Conservation (phyloP, 208 protist species). For the Phytomonas sp. region DNA sequence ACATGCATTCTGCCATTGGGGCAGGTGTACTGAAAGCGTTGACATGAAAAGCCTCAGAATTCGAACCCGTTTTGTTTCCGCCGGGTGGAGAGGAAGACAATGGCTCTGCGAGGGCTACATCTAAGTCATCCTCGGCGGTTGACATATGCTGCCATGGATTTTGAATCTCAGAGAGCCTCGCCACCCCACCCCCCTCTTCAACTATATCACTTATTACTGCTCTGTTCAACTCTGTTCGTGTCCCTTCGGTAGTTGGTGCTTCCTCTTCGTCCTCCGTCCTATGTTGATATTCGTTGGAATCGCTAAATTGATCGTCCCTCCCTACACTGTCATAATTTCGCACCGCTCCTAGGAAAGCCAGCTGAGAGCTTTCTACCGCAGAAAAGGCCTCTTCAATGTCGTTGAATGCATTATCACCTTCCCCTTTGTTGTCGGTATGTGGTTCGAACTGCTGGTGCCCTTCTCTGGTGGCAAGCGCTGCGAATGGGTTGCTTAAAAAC, state of each 20-base stretch:
- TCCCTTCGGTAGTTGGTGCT: not conserved
- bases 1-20: not conserved
- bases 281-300: not conserved
- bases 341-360: not conserved
- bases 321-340: not conserved
- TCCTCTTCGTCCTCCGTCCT: not conserved
- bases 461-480: not conserved
- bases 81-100: not conserved
- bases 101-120: conserved; percentile 17
- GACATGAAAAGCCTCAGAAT: not conserved
- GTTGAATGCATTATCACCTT: not conserved
- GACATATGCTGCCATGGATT: not conserved
- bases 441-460: not conserved
- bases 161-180: too few relatives aligned
- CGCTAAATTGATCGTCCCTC: not conserved
- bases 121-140: conserved; percentile 9
- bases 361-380: not conserved
- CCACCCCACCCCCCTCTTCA: not conserved
- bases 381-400: not conserved
- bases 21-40: not conserved
- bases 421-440: not conserved
- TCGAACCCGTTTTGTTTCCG: not conserved
- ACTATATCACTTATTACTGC: not conserved
- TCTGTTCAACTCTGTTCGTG: not conserved
- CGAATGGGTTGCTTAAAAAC: not conserved